phyloP scores from a whole-genome alignment of 495 filamentous ascomycete species.

The Aspergillus sclerotioniger region DNA sequence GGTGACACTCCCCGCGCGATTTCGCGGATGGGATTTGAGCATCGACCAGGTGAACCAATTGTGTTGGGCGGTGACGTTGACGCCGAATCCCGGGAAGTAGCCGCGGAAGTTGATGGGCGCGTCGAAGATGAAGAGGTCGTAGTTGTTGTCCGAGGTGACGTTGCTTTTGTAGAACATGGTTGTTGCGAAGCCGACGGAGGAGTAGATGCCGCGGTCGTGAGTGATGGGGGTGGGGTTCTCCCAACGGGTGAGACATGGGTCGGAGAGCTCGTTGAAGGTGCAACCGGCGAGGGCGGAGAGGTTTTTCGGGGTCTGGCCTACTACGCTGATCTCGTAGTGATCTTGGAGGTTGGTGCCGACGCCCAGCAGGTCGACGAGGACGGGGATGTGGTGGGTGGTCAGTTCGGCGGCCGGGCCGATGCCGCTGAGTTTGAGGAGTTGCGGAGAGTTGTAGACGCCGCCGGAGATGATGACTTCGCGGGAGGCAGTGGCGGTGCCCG shows the following conservation, averaged over 20 bases:
- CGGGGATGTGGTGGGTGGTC: slow-evolving; percentile 42
- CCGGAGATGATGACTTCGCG: slow-evolving; percentile 64
- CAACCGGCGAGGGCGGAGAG: slow-evolving; percentile 49
- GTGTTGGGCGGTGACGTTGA: slow-evolving; percentile 28
- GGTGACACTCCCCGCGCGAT: slow-evolving; percentile 50
- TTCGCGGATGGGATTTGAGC: slow-evolving; percentile 55
- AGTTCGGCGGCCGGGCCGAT: slow-evolving; percentile 56
- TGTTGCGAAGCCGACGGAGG: slow-evolving; percentile 46
- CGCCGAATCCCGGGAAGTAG: slow-evolving; percentile 36
- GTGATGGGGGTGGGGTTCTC: slow-evolving; percentile 26
- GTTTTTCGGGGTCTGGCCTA: slow-evolving; percentile 43
- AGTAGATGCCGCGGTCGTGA: slow-evolving; percentile 47
- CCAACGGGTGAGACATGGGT: slow-evolving; percentile 54
- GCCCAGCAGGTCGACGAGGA: slow-evolving; percentile 56
- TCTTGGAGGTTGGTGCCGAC: slow-evolving; percentile 69
- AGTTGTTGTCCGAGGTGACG: slow-evolving; percentile 35
- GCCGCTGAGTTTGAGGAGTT: slow-evolving; percentile 65
- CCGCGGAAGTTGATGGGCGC: slow-evolving; percentile 50
- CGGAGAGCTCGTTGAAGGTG: slow-evolving; percentile 38
- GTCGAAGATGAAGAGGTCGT: slow-evolving; percentile 54
- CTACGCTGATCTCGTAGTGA: slow-evolving; percentile 55
- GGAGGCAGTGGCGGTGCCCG: slow-evolving; percentile 46
- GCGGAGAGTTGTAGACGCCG: slow-evolving; percentile 62
- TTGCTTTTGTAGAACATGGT: slow-evolving; percentile 47
- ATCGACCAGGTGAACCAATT: slow-evolving; percentile 48